Conservation (phyloP, 768 basidiomycete species). For the Strobilomyces dryophilus region DNA sequence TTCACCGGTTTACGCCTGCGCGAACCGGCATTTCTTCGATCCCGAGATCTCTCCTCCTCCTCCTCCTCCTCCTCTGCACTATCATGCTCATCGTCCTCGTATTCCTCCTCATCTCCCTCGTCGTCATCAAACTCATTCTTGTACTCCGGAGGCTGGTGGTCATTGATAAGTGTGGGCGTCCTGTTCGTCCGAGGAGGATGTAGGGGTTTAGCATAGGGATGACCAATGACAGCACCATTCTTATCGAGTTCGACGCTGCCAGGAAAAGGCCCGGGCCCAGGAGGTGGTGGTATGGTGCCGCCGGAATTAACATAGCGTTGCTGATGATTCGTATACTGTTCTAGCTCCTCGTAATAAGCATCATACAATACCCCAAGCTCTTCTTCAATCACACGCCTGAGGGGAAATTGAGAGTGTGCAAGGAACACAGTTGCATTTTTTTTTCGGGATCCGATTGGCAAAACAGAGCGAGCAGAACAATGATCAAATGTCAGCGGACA, state of each 20-base stretch:
- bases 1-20: conserved; percentile 40
- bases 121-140: conserved; percentile 69
- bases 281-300: conserved; percentile 85
- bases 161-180: conserved; percentile 32
- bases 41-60: conserved; percentile 43
- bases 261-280: conserved; percentile 96
- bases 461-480: conserved; percentile 11
- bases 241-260: conserved; percentile 96
- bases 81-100: conserved; percentile 53
- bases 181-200: conserved; percentile 38
- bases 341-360: conserved; percentile 99
- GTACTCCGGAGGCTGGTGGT: conserved; percentile 43
- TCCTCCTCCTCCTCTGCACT: conserved; percentile 58
- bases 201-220: conserved; percentile 30
- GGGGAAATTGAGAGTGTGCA: conserved; percentile 12
- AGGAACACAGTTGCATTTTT: conserved; percentile 1
- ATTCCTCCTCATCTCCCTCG: conserved; percentile 54
- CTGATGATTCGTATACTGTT: conserved; percentile 98
- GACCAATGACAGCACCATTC: conserved; percentile 66
- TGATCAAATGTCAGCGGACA: conserved; percentile 20
- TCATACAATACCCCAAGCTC: conserved; percentile 99
- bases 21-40: conserved; percentile 30
- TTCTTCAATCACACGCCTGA: conserved; percentile 95
- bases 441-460: conserved; percentile 19
- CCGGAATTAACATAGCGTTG: conserved; percentile 92